These are phyloP conservation scores for Coleophoma cylindrospora DNA, from an alignment of 2,329 filamentous ascomycete genomes.

Conservation along the genomic window DNA sequence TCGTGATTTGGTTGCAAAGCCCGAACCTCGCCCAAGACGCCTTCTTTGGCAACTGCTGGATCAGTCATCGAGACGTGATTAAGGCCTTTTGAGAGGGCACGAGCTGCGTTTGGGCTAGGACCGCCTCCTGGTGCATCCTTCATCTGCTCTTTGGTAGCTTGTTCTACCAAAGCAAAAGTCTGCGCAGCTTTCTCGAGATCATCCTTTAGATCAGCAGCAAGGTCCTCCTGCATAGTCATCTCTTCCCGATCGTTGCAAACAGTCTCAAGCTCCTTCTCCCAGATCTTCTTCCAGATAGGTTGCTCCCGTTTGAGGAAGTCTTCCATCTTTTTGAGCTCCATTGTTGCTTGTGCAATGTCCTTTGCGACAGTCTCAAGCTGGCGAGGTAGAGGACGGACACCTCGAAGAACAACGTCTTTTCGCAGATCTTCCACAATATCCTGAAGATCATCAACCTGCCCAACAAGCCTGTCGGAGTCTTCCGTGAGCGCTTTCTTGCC, in stretches of 20 bases:
- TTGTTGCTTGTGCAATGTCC: slow-evolving; percentile 74
- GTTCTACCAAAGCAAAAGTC: slow-evolving; percentile 91
- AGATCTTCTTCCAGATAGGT: slow-evolving; percentile 97
- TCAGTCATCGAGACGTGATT: slow-evolving; percentile 52
- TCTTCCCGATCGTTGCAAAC: slow-evolving; percentile 95
- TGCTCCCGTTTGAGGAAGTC: slow-evolving; percentile 90
- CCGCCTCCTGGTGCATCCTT: slow-evolving; percentile 61
- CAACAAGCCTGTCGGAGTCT: slow-evolving; percentile 87
- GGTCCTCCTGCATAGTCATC: slow-evolving; percentile 92
- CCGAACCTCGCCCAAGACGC: slow-evolving; percentile 85
- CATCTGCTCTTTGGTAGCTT: slow-evolving; percentile 97
- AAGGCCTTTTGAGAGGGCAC: slow-evolving; percentile 49
- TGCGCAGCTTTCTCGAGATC: slow-evolving; percentile 92
- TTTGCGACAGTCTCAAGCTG: slow-evolving; percentile 87
- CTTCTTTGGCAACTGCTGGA: slow-evolving; percentile 81
- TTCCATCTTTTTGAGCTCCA: slow-evolving; percentile 90
- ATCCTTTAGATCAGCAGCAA: slow-evolving; percentile 86
- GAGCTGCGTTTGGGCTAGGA: slow-evolving; percentile 34
- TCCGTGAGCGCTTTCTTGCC: slow-evolving; percentile 83
- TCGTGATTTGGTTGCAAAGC: slow-evolving; percentile 94
- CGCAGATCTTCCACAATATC: slow-evolving; percentile 94
- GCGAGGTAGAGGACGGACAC: slow-evolving; percentile 83
- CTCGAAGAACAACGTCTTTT: slow-evolving; percentile 91
- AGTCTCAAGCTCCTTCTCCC: slow-evolving; percentile 94
- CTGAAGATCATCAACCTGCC: slow-evolving; percentile 93